Evolutionary conservation across 805 yeast species (phyloP), one percentile per base, ranked within the genome.

Genomic region (Metschnikowia continentalis): DNA sequence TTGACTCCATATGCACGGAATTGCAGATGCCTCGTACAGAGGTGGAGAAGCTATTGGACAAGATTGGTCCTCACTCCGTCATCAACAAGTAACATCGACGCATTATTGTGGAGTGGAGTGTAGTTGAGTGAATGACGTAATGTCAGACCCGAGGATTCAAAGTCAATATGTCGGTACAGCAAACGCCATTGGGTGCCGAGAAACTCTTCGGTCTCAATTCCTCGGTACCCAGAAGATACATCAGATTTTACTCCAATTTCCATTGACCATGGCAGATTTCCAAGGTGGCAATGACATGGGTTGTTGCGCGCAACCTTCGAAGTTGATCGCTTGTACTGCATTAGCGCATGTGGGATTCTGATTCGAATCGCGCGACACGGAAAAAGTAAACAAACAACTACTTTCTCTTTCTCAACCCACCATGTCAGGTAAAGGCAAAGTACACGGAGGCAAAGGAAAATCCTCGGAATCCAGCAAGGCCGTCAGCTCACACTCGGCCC

Each of bases 371-470:
- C 46, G 51, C 49, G 46, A 33, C 46, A 26, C 44, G 49, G 49
- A 46, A 47, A 54, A 52, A 56, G 58, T 56, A 56, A 56, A 56
- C 58, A 56, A 56, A 42, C 36, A 38, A 47, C 52, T 30, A 47
- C 58, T 54, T 42, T 41, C 52, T 50, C 48, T 54, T 48, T 52
- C 50, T 37, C 33, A 42, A 42, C 35, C 14, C 41, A 63, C 39
- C 50, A 90, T 91, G 97, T 88, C 96, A 49, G 78, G 78, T 46
- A 74, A 74, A 67, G 97, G 98, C 60, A 92, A 92, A 82, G 90
- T 84, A 54, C 91, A 88, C 71, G 97, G 98, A 60, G 97, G 97
- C 67, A 92, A 91, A 75, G 97, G 97, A 61, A 91, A 91, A 71
- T 84, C 95, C 23, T 89, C 96, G 33, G 78, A 74, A 54, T 57